These are phyloP conservation scores for Salvia hispanica DNA, from an alignment of 257 asterid genomes.

Conservation along the genomic window DNA sequence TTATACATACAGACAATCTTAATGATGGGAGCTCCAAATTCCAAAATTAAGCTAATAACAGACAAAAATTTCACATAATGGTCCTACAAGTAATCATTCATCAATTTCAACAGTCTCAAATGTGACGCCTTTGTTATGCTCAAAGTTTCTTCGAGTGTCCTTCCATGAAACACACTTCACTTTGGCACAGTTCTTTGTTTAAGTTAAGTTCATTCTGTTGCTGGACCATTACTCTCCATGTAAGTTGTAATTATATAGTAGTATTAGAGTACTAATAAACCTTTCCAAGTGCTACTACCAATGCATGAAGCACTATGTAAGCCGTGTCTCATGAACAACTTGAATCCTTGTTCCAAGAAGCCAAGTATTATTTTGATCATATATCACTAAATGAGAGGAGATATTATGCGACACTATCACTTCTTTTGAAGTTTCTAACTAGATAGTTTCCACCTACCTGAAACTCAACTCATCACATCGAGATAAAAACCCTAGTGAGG, in stretches of 20 bases:
- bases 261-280: background rate
- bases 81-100: conserved; percentile 3
- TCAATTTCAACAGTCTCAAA: background rate
- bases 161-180: background rate
- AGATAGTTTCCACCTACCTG: background rate
- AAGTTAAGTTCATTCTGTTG: background rate
- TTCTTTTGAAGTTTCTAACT: conserved; percentile 1
- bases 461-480: conserved; percentile 1
- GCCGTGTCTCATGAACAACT: background rate
- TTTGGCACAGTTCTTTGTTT: conserved; percentile 10
- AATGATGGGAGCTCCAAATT: conserved; percentile 1
- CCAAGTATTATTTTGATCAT: background rate
- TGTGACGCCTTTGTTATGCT: background rate
- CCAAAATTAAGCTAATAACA: conserved; percentile 1
- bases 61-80: background rate
- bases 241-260: background rate
- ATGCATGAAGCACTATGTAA: background rate
- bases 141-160: background rate
- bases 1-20: background rate
- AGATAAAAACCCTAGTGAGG: background rate
- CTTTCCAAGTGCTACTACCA: background rate
- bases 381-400: background rate
- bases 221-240: background rate
- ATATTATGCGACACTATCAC: background rate
- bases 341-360: background rate